Base-by-base conservation (phyloP, 108 stramenopile genomes). In the Nitzschia sp. region DNA sequence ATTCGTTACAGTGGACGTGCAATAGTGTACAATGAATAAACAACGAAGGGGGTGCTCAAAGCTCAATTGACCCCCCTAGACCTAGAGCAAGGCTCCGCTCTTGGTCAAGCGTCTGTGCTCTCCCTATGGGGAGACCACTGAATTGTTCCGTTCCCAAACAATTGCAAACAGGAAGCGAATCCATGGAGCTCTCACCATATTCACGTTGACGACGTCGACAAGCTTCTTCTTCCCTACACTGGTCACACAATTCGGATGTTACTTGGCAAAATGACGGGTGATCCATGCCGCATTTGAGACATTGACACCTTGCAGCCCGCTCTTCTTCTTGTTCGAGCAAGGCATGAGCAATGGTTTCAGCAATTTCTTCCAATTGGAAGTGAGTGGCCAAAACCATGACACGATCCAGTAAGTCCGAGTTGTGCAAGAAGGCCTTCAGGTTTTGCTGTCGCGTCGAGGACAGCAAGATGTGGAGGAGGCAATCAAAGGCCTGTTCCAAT, bases 261-360 rank as follows among this genome's bases (percentile, higher is more conserved):
- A 58, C 37, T 12, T 38, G 37, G 38, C 39, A 40, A 58, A 58
- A 58, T n/a, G 10, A 14, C 7, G 34, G 57, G 37, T 40, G 38
- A 40, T 58, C 39, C 34, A 12, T 29, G 15, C 57, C 57, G 9
- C 57, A 58, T 37, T 40, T 58, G 12, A 58, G 38, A 37, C 57
- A 58, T 38, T 58, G 57, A 10, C 34, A 58, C 9, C 38, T 58
- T 5, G 57, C 6, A 8, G 29, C 29, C 29, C 57, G 57, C 17
- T 58, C 57, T 40, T 58, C 57, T 39, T 58, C 57, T 58, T 58
- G 57, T 40, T 58, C 39, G 2, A 58, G 2, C 11, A 58, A 19
- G 12, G 37, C 57, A 37, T 22, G 1, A 1, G 57, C 57, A 19
- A 58, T 58, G 7, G 10, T 40, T n/a, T 58, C 57, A 1, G 57